Evolutionary conservation across 345 rosid species (phyloP), one percentile per base, ranked within the genome.

Genomic region (Toxicodendron radicans): DNA sequence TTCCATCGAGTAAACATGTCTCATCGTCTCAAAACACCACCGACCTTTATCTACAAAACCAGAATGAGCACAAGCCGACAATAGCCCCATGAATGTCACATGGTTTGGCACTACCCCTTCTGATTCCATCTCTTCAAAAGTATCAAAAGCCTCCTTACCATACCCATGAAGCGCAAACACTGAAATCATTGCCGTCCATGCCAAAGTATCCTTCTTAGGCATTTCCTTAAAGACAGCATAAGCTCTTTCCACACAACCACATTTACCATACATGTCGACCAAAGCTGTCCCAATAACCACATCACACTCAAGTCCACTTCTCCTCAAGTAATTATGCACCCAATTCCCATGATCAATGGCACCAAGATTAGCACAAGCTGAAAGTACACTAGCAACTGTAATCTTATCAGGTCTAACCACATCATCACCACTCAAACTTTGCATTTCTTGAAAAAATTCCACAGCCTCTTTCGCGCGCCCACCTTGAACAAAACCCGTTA

Each of bases 151-250:
- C 70, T 83, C 83, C 17, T 78, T 82, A 14, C 78, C 71, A 66
- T 74, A 81, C 48, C 93, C 93, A 45, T 89, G 81, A 43, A 84
- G 80, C 0, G 89, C 93, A 78, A 84, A 83, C 14, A 75, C 86
- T 3, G 91, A 89, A 71, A 89, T 83, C 88, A 87, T 87, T 35
- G 93, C 87, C 21, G 88, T 89, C 89, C 88, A 87, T 17, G 93
- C 85, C 70, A 78, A 75, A 48, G 77, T 82, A 79, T 89, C 91
- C 79, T 75, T 87, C 70, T 69, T 35, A 46, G 87, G 78, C 85
- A 85, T 85, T 64, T 81, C 75, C 66, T 72, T 82, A 20, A 87
- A 89, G 57, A 82, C 79, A 18, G 68, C 82, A 67, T 76, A 74
- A 58, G 93, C 91, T 77, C 75, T 79, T 59, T 79, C 82, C 27